Base-by-base conservation (phyloP, 2,329 filamentous ascomycete species). In the Ophiosphaerella korrae region DNA sequence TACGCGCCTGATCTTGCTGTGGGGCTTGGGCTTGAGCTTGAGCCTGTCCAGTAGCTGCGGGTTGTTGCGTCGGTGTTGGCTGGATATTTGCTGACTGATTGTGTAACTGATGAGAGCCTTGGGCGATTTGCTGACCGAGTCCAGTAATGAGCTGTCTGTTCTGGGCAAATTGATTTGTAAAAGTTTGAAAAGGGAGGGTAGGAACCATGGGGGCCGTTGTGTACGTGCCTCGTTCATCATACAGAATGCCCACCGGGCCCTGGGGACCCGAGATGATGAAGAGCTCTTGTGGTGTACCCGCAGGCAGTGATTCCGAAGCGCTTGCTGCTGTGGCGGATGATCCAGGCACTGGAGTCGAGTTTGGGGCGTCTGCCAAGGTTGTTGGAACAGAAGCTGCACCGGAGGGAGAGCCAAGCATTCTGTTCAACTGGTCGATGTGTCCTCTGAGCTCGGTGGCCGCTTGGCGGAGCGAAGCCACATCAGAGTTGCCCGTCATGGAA, bases 251-350 rank as follows among this genome's bases (percentile, higher is more conserved):
- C 13, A 73, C 68, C 0, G 71, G 70, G 7, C 72, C 72, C 36
- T 72, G 68, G 1, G 72, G 70, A 47, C 69, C 70, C 23, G 70
- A 72, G 0, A 74, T 62, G 8, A 74, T 58, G 44, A 73, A 74
- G 6, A 73, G 53, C 42, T 74, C 66, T 23, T 58, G 51, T 7
- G 63, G 64, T 7, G 59, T 50, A 26, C 58, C 50, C 26, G 66
- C 33, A 1, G 59, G 55, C 5, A 64, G 42, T 29, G 58, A 40
- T 13, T 49, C 43, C 6, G 57, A 32, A 31, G 48, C 34, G 12
- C 54, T 43, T 5, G 55, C 31, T 7, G 50, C 35, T 3, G 45
- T 38, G 1, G 53, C 7, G 3, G 57, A 16, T 6, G 50, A 21
- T 13, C 18, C 31, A 16, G 58, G 37, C 40, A 37, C 16, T 7